Percentiles rank a stretch among this genome's conserved stretches.
Conservation (phyloP, 192 early-diverging fungal species). For the Podila clonocystis region DNA sequence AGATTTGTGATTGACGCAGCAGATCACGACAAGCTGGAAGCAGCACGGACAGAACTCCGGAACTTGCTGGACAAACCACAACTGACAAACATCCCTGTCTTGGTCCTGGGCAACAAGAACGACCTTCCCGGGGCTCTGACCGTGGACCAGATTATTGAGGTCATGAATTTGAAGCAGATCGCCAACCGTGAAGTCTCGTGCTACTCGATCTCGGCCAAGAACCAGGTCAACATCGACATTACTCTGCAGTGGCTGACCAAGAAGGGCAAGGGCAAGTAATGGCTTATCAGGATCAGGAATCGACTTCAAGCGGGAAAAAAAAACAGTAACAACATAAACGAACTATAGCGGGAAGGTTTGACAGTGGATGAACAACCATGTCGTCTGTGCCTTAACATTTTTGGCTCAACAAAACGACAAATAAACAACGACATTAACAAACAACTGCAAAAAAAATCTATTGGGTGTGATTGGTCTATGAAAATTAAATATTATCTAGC, state of each 20-base stretch:
- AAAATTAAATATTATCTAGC: slow-evolving; percentile 4
- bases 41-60: slow-evolving; percentile 92
- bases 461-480: slow-evolving; percentile 6
- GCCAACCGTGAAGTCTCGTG: slow-evolving; percentile 95
- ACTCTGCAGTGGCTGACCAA: slow-evolving; percentile 98
- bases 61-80: slow-evolving; percentile 93
- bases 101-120: slow-evolving; percentile 99
- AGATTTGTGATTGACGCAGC: slow-evolving; percentile 98
- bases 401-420: neutral
- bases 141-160: slow-evolving; percentile 91
- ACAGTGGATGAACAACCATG: too few species aligned
- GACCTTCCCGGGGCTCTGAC: slow-evolving; percentile 89
- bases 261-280: slow-evolving; percentile 68
- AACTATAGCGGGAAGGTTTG: neutral
- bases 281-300: too few species aligned
- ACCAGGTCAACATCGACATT: slow-evolving; percentile 96
- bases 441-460: neutral
- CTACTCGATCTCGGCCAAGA: slow-evolving; percentile 99
- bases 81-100: slow-evolving; percentile 91
- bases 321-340: too few species aligned
- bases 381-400: too few species aligned
- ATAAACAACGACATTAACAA: neutral
- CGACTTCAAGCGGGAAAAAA: too few species aligned
- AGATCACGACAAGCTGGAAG: slow-evolving; percentile 92
- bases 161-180: slow-evolving; percentile 87